Percentiles rank a stretch among this genome's conserved stretches.
phyloP scores from a whole-genome alignment of 169 alveolate genomes.

The Plasmodium falciparum region DNA sequence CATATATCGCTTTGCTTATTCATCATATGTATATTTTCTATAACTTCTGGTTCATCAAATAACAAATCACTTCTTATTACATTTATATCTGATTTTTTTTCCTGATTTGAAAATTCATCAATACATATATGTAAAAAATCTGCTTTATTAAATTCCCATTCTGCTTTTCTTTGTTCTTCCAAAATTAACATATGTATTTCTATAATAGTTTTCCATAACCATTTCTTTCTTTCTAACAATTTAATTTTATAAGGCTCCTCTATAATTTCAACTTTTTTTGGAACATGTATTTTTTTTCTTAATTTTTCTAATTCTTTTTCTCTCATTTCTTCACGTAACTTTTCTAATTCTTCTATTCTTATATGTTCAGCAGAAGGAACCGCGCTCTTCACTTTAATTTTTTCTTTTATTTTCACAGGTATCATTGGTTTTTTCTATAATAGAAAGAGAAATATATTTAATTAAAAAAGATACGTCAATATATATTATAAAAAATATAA shows the following conservation, averaged over 20 bases:
- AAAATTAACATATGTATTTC: background rate
- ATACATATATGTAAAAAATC: background rate
- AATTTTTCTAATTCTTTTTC: background rate
- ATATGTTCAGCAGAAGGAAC: background rate
- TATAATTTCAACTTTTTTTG: background rate
- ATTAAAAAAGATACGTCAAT: no score
- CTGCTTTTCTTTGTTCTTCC: background rate
- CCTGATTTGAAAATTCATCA: background rate
- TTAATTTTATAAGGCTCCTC: background rate
- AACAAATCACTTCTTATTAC: background rate
- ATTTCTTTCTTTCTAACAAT: no score
- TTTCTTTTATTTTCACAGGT: no score
- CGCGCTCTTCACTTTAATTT: background rate
- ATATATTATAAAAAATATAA: no score
- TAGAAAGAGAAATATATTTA: no score
- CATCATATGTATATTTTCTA: no score
- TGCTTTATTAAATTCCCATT: conserved; percentile 1
- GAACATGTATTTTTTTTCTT: background rate
- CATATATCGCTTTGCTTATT: no score
- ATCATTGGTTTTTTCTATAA: no score
- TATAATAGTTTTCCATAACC: conserved; percentile 1
- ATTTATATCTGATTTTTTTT: background rate
- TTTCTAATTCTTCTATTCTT: background rate
- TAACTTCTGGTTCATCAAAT: background rate
- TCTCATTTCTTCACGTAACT: background rate